A percentile compares a stretch with the other conserved stretches of the same genome.
Conservation (phyloP, 176 grass and related monocot genomes). For the Thinopyrum elongatum region DNA sequence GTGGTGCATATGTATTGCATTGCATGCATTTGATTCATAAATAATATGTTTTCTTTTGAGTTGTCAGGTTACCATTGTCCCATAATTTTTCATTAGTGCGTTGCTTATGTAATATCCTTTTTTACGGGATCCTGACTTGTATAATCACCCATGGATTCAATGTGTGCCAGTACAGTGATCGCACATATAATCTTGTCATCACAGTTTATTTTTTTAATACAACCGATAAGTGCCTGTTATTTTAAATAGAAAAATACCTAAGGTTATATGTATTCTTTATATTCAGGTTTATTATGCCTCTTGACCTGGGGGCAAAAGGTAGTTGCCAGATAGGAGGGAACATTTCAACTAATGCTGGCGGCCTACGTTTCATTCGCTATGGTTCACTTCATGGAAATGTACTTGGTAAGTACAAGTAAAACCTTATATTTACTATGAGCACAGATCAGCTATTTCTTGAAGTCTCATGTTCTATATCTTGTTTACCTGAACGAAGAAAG, state of each 20-base stretch:
- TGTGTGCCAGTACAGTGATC: slow-evolving; percentile 6
- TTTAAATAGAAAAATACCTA: not conserved
- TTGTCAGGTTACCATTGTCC: not conserved
- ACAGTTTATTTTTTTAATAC: not conserved
- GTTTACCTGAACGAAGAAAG: not conserved
- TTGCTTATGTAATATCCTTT: slow-evolving; percentile 3
- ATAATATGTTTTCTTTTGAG: not conserved
- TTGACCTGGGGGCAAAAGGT: slow-evolving; percentile 96
- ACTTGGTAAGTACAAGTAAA: slow-evolving; percentile 60
- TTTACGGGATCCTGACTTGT: not conserved
- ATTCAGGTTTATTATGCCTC: slow-evolving; percentile 91
- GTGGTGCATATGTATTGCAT: not conserved
- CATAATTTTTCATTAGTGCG: not conserved
- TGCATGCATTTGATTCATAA: slow-evolving; percentile 7
- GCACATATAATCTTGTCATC: not conserved
- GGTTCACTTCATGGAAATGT: slow-evolving; percentile 96
- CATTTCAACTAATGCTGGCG: slow-evolving; percentile 95
- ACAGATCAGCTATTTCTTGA: not conserved
- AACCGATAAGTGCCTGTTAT: not conserved
- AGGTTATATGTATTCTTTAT: not conserved
- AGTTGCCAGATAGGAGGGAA: slow-evolving; percentile 98
- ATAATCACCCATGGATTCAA: not conserved
- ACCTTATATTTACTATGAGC: not conserved
- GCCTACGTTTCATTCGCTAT: slow-evolving; percentile 87
- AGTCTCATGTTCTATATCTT: not conserved